These are phyloP conservation scores for Musa balbisiana DNA, from an alignment of 202 grass and related monocot species.

Conservation along the genomic window DNA sequence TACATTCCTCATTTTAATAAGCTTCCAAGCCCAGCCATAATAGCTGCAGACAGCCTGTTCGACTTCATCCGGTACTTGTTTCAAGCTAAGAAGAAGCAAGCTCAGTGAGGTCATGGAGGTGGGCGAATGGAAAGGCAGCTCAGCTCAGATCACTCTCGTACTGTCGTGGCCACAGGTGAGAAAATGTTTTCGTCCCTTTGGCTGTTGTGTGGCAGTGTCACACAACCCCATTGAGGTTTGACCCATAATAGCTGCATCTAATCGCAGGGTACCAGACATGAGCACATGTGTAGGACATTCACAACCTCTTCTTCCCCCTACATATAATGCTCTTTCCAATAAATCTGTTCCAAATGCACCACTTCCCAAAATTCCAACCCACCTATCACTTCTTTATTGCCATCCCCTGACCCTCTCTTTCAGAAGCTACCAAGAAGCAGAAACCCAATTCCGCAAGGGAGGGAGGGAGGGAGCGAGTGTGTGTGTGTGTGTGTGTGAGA, in stretches of 20 bases:
- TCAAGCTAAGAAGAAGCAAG: no score
- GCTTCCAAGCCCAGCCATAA: not conserved
- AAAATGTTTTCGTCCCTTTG: not conserved
- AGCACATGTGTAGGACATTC: conserved; percentile 52
- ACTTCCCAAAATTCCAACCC: conserved; percentile 7
- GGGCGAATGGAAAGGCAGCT: not conserved
- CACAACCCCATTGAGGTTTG: conserved; percentile 26
- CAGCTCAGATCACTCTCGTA: not conserved
- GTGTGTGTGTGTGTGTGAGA: no score
- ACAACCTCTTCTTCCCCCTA: conserved; percentile 25
- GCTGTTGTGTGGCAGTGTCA: not conserved
- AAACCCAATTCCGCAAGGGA: not conserved
- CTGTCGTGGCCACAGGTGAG: not conserved
- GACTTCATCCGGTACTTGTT: no score
- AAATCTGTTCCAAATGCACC: conserved; percentile 27
- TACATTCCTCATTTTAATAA: not conserved
- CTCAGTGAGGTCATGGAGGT: no score
- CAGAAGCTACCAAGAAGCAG: not conserved
- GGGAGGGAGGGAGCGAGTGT: not conserved
- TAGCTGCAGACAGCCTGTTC: not conserved
- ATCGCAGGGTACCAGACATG: conserved; percentile 41
- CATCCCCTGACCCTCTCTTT: not conserved
- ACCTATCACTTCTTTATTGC: not conserved
- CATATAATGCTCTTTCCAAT: conserved; percentile 38
- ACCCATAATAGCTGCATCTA: conserved; percentile 48